phyloP scores from a whole-genome alignment of 495 filamentous ascomycete genomes.

The Elaphomyces granulatus region DNA sequence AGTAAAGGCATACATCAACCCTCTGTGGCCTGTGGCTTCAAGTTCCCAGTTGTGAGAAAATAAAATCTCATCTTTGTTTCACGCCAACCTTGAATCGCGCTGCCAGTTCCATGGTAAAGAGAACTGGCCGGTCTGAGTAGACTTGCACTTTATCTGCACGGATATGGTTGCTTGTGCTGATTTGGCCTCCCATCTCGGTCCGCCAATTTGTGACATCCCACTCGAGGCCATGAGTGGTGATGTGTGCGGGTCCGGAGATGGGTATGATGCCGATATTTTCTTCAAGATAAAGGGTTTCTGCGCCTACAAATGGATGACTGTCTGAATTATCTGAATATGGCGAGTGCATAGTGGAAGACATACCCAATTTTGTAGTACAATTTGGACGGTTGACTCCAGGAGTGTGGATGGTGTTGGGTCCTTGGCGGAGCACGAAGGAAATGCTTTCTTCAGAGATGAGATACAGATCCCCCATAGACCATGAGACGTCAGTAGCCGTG shows the following conservation, averaged over 20 bases:
- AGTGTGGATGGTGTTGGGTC: slow-evolving; percentile 53
- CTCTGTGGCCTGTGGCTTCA: no score
- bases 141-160: slow-evolving; percentile 42
- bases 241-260: slow-evolving; percentile 51
- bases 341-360: no score
- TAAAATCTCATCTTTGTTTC: neutral
- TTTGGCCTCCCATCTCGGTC: slow-evolving; percentile 65
- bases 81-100: slow-evolving; percentile 20
- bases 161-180: slow-evolving; percentile 92
- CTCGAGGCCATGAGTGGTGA: slow-evolving; percentile 66
- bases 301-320: neutral
- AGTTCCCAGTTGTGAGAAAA: no score
- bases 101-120: slow-evolving; percentile 75
- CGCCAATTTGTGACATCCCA: slow-evolving; percentile 79
- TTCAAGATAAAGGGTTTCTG: slow-evolving; percentile 2
- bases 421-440: slow-evolving; percentile 59
- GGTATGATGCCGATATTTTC: slow-evolving; percentile 79
- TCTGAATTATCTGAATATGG: slow-evolving; percentile 7
- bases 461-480: slow-evolving; percentile 34
- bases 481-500: neutral
- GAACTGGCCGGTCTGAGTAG: slow-evolving; percentile 38
- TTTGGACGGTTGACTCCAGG: slow-evolving; percentile 25
- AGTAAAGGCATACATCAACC: no score
- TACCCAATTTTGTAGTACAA: no score
- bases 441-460: slow-evolving; percentile 66